Evolutionary conservation across 176 grass and related monocot genomes (phyloP).

Genomic region (Hyparrhenia diplandra): DNA sequence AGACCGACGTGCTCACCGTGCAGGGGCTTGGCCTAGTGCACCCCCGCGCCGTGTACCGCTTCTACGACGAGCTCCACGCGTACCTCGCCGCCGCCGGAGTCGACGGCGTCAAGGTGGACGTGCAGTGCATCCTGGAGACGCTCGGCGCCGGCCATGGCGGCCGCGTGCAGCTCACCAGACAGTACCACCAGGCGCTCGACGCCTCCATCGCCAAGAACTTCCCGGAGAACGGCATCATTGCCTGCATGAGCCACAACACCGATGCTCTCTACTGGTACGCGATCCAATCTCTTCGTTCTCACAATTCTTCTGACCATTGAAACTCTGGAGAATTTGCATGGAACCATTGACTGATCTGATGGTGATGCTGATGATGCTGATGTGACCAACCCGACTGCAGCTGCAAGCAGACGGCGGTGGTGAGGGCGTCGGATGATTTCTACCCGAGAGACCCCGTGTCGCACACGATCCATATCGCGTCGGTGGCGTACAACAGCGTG

Average conservation of each 20-base stretch:
- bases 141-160: constrained; percentile 77
- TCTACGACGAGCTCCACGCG: constrained; percentile 90
- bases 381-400: constrained; percentile 1
- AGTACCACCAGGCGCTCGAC: constrained; percentile 87
- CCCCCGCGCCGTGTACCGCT: constrained; percentile 82
- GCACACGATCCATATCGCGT: constrained; percentile 91
- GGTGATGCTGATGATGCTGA: background rate
- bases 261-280: constrained; percentile 84
- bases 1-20: constrained; percentile 68
- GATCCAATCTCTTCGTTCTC: background rate
- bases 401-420: constrained; percentile 90
- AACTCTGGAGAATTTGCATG: too few species aligned
- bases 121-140: constrained; percentile 88
- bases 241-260: constrained; percentile 97
- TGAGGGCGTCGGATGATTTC: constrained; percentile 95
- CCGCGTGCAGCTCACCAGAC: constrained; percentile 61
- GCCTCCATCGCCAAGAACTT: constrained; percentile 86
- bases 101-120: constrained; percentile 96
- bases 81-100: constrained; percentile 76
- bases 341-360: background rate
- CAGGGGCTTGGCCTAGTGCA: constrained; percentile 88
- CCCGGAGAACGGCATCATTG: constrained; percentile 87
- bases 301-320: background rate
- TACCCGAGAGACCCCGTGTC: constrained; percentile 76
- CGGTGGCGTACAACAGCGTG: constrained; percentile 90